Percentiles rank a stretch among this genome's conserved stretches.
Evolutionary conservation across 805 yeast species (phyloP).

Genomic region (Pichia membranifaciens): DNA sequence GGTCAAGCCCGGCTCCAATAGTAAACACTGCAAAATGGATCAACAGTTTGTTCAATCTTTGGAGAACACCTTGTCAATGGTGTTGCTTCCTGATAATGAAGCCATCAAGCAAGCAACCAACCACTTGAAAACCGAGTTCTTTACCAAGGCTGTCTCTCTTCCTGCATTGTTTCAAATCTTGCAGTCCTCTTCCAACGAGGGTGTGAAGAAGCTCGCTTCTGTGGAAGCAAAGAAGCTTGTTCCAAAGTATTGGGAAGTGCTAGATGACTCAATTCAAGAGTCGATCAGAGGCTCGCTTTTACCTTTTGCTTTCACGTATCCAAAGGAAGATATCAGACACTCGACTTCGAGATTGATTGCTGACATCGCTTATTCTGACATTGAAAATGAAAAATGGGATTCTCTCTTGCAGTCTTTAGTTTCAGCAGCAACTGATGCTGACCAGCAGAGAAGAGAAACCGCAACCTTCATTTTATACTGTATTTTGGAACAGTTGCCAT

Average conservation of each 20-base stretch:
- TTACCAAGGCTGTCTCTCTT: conserved; percentile 61
- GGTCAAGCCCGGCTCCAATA: too few relatives aligned
- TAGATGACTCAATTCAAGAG: conserved; percentile 45
- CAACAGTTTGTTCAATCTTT: conserved; percentile 61
- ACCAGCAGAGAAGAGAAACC: conserved; percentile 61
- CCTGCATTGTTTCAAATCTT: conserved; percentile 81
- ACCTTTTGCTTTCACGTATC: conserved; percentile 59
- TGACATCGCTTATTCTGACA: conserved; percentile 73
- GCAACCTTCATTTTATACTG: conserved; percentile 75
- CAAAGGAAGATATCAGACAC: conserved; percentile 68
- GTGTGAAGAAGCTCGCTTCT: conserved; percentile 86
- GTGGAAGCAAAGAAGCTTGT: conserved; percentile 91
- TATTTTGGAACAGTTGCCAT: conserved; percentile 65
- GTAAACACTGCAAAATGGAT: conserved; percentile 44
- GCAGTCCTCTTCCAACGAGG: conserved; percentile 62
- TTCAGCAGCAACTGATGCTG: conserved; percentile 50
- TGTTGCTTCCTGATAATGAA: conserved; percentile 73
- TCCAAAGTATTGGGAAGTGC: conserved; percentile 58
- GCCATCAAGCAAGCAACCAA: conserved; percentile 80
- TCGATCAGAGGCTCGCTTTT: conserved; percentile 65
- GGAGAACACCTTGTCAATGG: conserved; percentile 73
- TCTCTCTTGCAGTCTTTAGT: conserved; percentile 68
- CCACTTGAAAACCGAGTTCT: conserved; percentile 66
- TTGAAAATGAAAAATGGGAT: conserved; percentile 64
- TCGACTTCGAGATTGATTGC: conserved; percentile 85